Evolutionary conservation across 2,329 filamentous ascomycete species (phyloP).

Genomic region (Macrophomina phaseolina): DNA sequence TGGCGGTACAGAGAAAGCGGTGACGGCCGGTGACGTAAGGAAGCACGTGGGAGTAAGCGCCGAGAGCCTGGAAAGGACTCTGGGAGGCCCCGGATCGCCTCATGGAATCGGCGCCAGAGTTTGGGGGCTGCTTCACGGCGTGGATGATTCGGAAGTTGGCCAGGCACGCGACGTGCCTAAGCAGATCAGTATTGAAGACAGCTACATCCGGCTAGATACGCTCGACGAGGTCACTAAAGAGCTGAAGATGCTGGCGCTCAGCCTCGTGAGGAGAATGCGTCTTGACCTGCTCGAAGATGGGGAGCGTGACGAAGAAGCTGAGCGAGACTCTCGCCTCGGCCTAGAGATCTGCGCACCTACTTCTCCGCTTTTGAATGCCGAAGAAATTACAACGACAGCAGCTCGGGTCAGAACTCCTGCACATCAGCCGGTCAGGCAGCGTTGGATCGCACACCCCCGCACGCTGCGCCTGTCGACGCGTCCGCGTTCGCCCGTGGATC

Average conservation of each 20-base stretch:
- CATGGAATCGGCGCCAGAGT: constrained; percentile 73
- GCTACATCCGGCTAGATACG: constrained; percentile 74
- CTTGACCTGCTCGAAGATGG: constrained; percentile 70
- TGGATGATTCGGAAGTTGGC: constrained; percentile 77
- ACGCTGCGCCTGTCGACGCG: constrained; percentile 83
- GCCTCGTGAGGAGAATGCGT: constrained; percentile 78
- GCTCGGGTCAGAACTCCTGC: constrained; percentile 11
- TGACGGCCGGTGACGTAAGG: constrained; percentile 61
- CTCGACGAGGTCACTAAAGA: constrained; percentile 69
- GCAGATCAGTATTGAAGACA: constrained; percentile 95
- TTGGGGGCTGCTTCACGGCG: constrained; percentile 81
- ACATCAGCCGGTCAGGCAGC: constrained; percentile 34
- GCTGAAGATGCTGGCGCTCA: constrained; percentile 69
- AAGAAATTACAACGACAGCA: neutral
- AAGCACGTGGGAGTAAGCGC: constrained; percentile 67
- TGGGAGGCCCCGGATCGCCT: constrained; percentile 72
- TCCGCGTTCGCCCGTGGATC: constrained; percentile 60
- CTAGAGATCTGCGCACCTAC: constrained; percentile 3
- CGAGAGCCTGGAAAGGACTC: constrained; percentile 68
- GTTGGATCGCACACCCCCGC: constrained; percentile 80
- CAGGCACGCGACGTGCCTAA: constrained; percentile 73
- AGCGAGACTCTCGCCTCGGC: neutral
- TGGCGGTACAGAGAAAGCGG: constrained; percentile 49
- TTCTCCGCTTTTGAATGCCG: neutral
- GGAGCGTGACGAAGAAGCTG: constrained; percentile 17